Conservation (phyloP, 441 rosid genomes). For the Jatropha podagrica region DNA sequence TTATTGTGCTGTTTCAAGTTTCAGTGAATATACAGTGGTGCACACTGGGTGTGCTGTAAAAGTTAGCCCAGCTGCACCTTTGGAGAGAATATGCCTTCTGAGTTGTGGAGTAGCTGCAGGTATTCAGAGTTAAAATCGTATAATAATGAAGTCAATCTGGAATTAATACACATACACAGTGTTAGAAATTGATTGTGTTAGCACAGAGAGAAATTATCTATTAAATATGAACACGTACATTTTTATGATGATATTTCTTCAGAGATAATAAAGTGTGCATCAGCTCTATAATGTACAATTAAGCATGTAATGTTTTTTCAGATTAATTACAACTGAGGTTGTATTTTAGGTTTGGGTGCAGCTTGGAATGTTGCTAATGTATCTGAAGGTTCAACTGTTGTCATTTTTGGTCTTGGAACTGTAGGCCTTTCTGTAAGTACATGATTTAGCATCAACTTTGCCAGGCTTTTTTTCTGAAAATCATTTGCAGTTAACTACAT, state of each 20-base stretch:
- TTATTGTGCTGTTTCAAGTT: constrained; percentile 93
- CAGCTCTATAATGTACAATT: neutral
- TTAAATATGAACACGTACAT: neutral
- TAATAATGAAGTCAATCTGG: neutral
- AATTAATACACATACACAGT: neutral
- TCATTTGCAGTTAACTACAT: neutral
- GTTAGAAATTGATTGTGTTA: neutral
- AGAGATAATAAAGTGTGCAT: neutral
- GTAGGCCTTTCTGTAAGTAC: constrained; percentile 88
- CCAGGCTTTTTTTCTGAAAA: neutral
- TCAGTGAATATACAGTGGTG: constrained; percentile 88
- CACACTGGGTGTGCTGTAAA: constrained; percentile 95
- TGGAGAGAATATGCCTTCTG: constrained; percentile 80
- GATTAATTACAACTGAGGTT: constrained; percentile 10
- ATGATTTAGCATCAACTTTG: neutral
- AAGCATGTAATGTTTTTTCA: neutral
- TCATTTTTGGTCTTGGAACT: constrained; percentile 89
- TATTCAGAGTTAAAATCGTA: constrained; percentile 13
- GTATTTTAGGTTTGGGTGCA: constrained; percentile 76
- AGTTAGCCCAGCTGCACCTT: constrained; percentile 63
- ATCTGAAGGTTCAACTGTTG: constrained; percentile 74
- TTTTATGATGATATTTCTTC: neutral
- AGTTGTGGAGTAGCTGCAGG: constrained; percentile 93
- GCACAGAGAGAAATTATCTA: neutral
- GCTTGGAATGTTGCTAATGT: constrained; percentile 96